phyloP scores from a whole-genome alignment of 2,329 filamentous ascomycete genomes.

The Alternaria longipes region DNA sequence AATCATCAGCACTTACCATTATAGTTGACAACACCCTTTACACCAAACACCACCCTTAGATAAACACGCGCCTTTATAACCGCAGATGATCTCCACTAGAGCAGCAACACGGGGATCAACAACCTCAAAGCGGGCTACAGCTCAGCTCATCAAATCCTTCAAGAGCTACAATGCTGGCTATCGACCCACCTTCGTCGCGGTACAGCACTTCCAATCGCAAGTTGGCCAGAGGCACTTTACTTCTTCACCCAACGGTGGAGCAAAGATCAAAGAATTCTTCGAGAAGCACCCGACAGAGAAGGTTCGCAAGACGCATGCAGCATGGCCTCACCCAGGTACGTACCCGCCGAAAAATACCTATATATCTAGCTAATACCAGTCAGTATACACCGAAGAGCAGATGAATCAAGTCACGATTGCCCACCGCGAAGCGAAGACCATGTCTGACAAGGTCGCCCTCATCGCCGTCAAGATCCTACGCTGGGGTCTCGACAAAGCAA shows the following conservation, averaged over 20 bases:
- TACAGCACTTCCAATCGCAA: conserved; percentile 36
- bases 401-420: conserved; percentile 78
- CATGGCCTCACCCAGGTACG: conserved; percentile 60
- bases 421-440: conserved; percentile 76
- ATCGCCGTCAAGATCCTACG: conserved; percentile 78
- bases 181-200: conserved; percentile 46
- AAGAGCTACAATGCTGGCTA: conserved; percentile 43
- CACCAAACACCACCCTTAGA: conserved; percentile 9
- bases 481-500: conserved; percentile 82
- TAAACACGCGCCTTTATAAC: conserved; percentile 16
- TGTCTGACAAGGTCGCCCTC: conserved; percentile 82
- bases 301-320: conserved; percentile 57
- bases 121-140: conserved; percentile 49
- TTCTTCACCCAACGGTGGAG: conserved; percentile 44
- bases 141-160: conserved; percentile 50
- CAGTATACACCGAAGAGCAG: conserved; percentile 77
- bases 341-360: not conserved
- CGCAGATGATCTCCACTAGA: conserved; percentile 43
- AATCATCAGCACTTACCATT: conserved; percentile 22
- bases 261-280: conserved; percentile 58
- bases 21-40: conserved; percentile 6
- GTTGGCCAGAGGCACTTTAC: conserved; percentile 53
- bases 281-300: conserved; percentile 55
- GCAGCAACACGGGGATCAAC: conserved; percentile 35
- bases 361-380: conserved; percentile 16